phyloP scores from a whole-genome alignment of 2,329 filamentous ascomycete species.

The Colletotrichum chlorophyti region DNA sequence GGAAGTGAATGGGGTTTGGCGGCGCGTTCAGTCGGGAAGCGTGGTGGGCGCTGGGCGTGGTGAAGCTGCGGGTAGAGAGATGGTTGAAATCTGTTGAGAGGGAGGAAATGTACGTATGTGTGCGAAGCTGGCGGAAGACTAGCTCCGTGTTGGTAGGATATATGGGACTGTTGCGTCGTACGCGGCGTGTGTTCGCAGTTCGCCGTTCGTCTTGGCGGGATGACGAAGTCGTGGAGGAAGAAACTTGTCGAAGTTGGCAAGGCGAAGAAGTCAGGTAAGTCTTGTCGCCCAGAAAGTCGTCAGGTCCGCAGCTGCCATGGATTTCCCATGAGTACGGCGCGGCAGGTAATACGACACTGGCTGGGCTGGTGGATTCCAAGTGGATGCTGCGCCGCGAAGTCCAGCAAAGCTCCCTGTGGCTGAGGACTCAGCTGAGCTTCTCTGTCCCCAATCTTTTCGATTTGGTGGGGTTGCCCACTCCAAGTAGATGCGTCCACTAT shows the following conservation, averaged over 20 bases:
- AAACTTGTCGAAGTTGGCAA: slow-evolving; percentile 20
- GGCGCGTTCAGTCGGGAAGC: slow-evolving; percentile 10
- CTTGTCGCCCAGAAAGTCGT: slow-evolving; percentile 8
- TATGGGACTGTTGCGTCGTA: slow-evolving; percentile 13
- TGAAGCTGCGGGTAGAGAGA: slow-evolving; percentile 16
- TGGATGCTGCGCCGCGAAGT: slow-evolving; percentile 28
- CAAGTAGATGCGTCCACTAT: not conserved
- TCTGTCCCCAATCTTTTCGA: slow-evolving; percentile 11
- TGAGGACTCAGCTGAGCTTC: slow-evolving; percentile 25
- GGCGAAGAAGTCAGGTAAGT: no score
- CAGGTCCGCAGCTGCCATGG: slow-evolving; percentile 20
- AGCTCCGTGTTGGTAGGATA: slow-evolving; percentile 7
- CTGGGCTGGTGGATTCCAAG: slow-evolving; percentile 27
- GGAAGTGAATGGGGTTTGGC: not conserved
- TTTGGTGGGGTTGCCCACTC: slow-evolving; percentile 19
- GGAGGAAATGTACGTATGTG: slow-evolving; percentile 2
- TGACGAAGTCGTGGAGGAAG: slow-evolving; percentile 21
- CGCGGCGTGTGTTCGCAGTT: slow-evolving; percentile 15
- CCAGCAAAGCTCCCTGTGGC: slow-evolving; percentile 30
- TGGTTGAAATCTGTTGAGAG: slow-evolving; percentile 18
- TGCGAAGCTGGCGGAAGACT: slow-evolving; percentile 1
- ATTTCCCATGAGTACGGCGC: slow-evolving; percentile 9
- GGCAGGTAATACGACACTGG: slow-evolving; percentile 29
- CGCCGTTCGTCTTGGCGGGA: slow-evolving; percentile 22
- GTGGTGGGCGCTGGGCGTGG: not conserved